Base-by-base conservation (phyloP, 2,329 filamentous ascomycete species). In the Gyromitra esculenta region DNA sequence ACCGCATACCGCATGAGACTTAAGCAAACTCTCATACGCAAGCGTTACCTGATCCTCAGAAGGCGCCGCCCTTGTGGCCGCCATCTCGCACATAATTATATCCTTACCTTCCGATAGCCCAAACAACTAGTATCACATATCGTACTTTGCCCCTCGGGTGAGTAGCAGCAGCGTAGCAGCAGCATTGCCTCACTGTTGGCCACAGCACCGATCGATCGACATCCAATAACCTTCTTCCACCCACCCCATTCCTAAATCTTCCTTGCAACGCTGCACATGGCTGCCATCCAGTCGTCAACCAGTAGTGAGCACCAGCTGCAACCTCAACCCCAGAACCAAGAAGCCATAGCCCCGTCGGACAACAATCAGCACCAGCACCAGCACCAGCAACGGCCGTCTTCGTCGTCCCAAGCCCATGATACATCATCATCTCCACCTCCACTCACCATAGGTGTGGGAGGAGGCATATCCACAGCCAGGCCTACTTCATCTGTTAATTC, bases 401-500 rank as follows among this genome's bases (percentile, higher is more conserved):
- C 78, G 41, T 71, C 62, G 43, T 77, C 77, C 37, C 78, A 79
- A 62, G 70, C 57, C 65, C 66, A 75, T 39, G 78, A 79, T 73
- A 73, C 31, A 31, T 65, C 78, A 37, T 59, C 71, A 45, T 60
- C 66, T 50, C 54, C 72, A 52, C 72, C 72, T 70, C 72, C 72
- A 52, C 72, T 75, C 41, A 75, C 72, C 15, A 75, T 75, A 43
- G 72, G 72, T 37, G 43, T 65, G 52, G 59, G 72, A 35, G 76
- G 77, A 69, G 75, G 63, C 39, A 57, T 70, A 41, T 78, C 73
- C 35, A 74, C 77, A 64, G 78, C 66, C 45, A 62, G 78, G 43
- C 73, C 75, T 43, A 78, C 78, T 54, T 79, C 78, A 39, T 78
- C 77, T 31, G 75, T 71, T 35, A 79, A 78, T 59, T 79, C 78